Percentiles rank a stretch among this genome's conserved stretches.
phyloP scores from a whole-genome alignment of 305 asterid genomes.

The Solanum hybrid region DNA sequence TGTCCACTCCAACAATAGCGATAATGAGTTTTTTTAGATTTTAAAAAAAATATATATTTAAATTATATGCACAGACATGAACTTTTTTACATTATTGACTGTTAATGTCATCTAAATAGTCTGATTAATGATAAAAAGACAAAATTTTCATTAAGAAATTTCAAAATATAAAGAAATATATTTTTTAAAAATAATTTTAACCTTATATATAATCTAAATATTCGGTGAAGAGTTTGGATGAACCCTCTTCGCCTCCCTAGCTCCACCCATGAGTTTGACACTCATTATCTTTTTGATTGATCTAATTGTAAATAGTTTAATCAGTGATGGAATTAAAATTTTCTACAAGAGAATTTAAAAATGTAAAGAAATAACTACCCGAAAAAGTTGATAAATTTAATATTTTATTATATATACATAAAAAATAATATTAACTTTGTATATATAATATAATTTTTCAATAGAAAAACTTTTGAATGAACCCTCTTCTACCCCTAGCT shows the following conservation, averaged over 20 bases:
- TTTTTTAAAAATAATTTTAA: neutral
- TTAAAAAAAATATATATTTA: neutral
- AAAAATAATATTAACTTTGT: neutral
- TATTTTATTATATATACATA: neutral
- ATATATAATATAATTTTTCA: neutral
- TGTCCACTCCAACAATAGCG: neutral
- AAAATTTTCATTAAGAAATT: neutral
- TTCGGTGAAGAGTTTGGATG: neutral
- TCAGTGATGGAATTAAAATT: neutral
- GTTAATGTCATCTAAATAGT: neutral
- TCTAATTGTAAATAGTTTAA: too few relatives aligned
- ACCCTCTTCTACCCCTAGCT: neutral
- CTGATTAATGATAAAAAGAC: neutral
- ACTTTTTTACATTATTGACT: neutral
- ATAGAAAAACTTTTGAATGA: neutral
- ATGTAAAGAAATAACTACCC: neutral
- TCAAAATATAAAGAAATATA: neutral
- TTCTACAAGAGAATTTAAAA: neutral
- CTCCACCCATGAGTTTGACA: neutral
- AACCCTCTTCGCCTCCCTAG: neutral
- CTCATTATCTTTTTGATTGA: neutral
- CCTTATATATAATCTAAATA: neutral
- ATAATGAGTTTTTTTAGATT: neutral
- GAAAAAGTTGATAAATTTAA: neutral
- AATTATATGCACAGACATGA: neutral